Evolutionary conservation across 1,284 basidiomycete species (phyloP).

Genomic region (Cryptococcus sp.): DNA sequence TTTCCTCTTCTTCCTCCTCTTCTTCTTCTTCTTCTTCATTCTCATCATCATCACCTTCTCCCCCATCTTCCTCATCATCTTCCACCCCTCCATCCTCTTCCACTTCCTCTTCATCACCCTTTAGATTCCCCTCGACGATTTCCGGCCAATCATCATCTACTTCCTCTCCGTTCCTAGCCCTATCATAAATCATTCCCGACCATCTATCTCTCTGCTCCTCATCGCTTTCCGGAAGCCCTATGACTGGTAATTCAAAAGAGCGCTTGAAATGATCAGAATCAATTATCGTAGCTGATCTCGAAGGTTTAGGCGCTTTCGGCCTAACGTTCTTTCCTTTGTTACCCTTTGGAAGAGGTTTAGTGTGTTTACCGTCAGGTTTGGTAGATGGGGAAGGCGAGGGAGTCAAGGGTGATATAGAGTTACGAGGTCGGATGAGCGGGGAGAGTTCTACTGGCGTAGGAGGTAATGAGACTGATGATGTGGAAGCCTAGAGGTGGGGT

Average conservation of each 20-base stretch:
- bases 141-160: slow-evolving; percentile 11
- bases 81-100: slow-evolving; percentile 1
- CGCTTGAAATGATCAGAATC: slow-evolving; percentile 20
- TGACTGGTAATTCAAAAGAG: slow-evolving; percentile 14
- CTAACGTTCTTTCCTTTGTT: neutral
- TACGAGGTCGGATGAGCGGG: neutral
- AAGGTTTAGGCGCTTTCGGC: neutral
- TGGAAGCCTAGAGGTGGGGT: neutral
- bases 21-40: slow-evolving; percentile 2
- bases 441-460: neutral
- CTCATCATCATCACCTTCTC: slow-evolving; percentile 1
- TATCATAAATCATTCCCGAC: slow-evolving; percentile 11
- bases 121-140: neutral
- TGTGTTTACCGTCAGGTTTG: neutral
- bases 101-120: neutral
- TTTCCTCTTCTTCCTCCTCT: slow-evolving; percentile 2
- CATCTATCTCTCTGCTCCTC: slow-evolving; percentile 15
- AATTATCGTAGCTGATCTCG: slow-evolving; percentile 18
- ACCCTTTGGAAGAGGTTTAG: neutral
- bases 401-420: neutral
- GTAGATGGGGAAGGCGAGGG: neutral
- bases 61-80: neutral
- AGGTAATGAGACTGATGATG: neutral
- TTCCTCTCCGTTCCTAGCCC: slow-evolving; percentile 9
- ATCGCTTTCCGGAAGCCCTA: slow-evolving; percentile 1